These are phyloP conservation scores for Colletotrichum chrysophilum DNA, from an alignment of 2,329 filamentous ascomycete genomes.

Conservation along the genomic window DNA sequence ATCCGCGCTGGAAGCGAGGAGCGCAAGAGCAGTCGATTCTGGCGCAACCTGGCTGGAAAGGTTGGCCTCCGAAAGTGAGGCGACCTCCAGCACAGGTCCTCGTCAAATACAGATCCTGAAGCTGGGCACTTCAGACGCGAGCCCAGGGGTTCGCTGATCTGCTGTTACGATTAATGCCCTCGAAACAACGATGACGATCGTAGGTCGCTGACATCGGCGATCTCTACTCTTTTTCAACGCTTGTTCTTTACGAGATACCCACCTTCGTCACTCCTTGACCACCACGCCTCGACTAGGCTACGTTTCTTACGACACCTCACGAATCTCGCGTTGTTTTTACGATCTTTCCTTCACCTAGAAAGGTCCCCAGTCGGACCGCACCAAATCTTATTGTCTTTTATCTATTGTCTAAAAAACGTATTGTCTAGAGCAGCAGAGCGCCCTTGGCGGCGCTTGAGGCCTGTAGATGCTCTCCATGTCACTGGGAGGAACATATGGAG, in stretches of 20 bases:
- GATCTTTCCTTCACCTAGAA: neutral
- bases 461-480: constrained; percentile 9
- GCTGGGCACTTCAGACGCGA: neutral
- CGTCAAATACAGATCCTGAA: neutral
- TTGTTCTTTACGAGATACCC: constrained; percentile 28
- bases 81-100: neutral
- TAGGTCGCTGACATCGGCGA: constrained; percentile 7
- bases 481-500: constrained; percentile 2
- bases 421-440: constrained; percentile 4
- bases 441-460: neutral
- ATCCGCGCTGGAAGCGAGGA: constrained; percentile 49
- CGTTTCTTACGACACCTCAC: constrained; percentile 17
- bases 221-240: neutral
- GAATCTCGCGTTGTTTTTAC: neutral
- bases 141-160: neutral
- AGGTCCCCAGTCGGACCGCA: neutral
- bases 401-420: constrained; percentile 10
- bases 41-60: constrained; percentile 54
- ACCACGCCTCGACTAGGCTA: constrained; percentile 11
- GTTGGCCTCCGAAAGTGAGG: constrained; percentile 34
- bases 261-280: constrained; percentile 23
- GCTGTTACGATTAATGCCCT: constrained; percentile 14
- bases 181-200: constrained; percentile 12
- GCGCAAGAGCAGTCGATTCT: constrained; percentile 50
- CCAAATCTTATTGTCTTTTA: constrained; percentile 14